These are phyloP conservation scores for Fonsecaea pugnacius DNA, from an alignment of 2,329 filamentous ascomycete species.

Conservation along the genomic window DNA sequence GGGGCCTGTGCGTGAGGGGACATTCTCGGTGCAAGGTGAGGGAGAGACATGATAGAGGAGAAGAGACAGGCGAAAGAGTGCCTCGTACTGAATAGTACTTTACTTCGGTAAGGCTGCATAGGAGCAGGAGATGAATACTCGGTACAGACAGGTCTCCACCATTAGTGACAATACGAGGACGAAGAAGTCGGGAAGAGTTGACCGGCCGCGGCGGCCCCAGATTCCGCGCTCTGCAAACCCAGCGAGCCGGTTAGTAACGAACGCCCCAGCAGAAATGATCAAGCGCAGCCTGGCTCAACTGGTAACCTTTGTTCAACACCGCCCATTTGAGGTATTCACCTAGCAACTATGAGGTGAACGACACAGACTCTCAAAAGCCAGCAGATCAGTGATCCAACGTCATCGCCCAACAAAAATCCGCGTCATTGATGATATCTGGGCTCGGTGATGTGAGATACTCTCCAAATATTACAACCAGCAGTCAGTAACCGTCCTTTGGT, in stretches of 20 bases:
- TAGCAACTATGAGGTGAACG: neutral
- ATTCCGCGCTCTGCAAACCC: no score
- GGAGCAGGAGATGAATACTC: no score
- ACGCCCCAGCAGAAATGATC: neutral
- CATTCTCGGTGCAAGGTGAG: neutral
- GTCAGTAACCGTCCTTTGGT: neutral
- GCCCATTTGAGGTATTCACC: neutral
- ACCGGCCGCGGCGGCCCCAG: no score
- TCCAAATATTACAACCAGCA: neutral
- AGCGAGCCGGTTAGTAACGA: no score
- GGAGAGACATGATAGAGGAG: neutral
- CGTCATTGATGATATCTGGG: constrained; percentile 4
- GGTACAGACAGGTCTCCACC: no score
- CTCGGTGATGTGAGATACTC: neutral
- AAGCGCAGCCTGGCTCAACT: neutral
- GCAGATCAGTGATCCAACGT: neutral
- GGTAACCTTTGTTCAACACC: neutral
- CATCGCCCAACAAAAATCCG: neutral
- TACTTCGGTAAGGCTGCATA: no score
- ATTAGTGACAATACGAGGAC: no score
- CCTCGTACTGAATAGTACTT: no score
- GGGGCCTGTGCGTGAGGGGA: neutral
- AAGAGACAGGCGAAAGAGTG: no score
- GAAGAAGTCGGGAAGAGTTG: no score
- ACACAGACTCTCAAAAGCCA: neutral